Evolutionary conservation across 768 basidiomycete genomes (phyloP), one percentile per base, ranked within the genome.

Genomic region (Lactarius evosmus): DNA sequence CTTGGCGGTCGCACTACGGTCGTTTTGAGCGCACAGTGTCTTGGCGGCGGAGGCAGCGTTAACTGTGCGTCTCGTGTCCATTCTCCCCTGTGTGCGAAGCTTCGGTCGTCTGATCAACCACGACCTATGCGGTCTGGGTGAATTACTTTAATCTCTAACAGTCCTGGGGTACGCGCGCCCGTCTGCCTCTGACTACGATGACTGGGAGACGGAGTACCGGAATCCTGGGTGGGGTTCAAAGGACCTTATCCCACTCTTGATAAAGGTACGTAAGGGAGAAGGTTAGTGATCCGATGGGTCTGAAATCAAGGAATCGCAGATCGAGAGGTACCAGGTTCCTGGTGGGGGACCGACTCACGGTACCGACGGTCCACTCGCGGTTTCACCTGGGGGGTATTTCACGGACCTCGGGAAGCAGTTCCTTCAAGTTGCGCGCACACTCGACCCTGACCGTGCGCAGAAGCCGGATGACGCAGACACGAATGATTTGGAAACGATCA

Each of bases 211-310:
- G 3, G 70, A 76, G 1, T 72, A 82, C 32, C 77, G 76, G 3
- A 86, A 87, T 70, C 72, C 78, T 3, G 86, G 86, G 1, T 88
- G 87, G 87, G 76, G 84, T 4, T 82, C 83, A 0, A 75, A 77
- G 60, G 75, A 82, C 33, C 67, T 88, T 7, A 80, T 87, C 33
- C 85, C 86, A 0, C 73, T 86, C 17, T 65, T 85, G 32, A 81
- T 76, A 66, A 86, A 87, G 78, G 87, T 82, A 60, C 7, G 62
- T 33, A 32, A 5, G 2, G 29, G 17, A 4, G 29, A 3, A 29
- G 17, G 51, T 29, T 52, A 30, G 19, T n/a, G 50, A 17, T 17
- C 7, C 7, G 5, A 9, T 52, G 12, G 8, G 27, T 33, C 51
- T 54, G 7, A 8, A 25, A 4, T 19, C 38, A 34, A 29, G 7